Evolutionary conservation across 768 basidiomycete species (phyloP).

Genomic region (Fibroporia radiculosa): DNA sequence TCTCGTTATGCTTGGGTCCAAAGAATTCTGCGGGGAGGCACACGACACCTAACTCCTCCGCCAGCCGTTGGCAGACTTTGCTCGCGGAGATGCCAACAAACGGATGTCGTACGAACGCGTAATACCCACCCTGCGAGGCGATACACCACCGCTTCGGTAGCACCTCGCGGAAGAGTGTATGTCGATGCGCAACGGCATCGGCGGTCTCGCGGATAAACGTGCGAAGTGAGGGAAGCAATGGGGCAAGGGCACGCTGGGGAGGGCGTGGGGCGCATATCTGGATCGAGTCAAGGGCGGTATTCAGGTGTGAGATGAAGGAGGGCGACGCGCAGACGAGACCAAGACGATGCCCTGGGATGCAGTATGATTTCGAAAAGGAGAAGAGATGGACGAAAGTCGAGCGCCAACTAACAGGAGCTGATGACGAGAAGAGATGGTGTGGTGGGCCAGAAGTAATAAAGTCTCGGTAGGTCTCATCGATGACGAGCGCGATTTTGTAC

Average conservation of each 20-base stretch:
- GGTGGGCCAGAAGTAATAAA: constrained; percentile 47
- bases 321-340: constrained; percentile 64
- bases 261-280: constrained; percentile 76
- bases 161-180: constrained; percentile 42
- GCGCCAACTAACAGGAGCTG: constrained; percentile 42
- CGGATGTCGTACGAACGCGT: constrained; percentile 69
- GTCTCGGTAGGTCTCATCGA: constrained; percentile 91
- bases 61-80: constrained; percentile 53
- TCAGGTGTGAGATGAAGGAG: constrained; percentile 39
- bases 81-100: constrained; percentile 38
- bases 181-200: constrained; percentile 41
- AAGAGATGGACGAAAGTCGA: constrained; percentile 58
- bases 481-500: constrained; percentile 51
- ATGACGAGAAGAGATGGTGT: constrained; percentile 44
- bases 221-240: constrained; percentile 45
- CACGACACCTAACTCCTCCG: constrained; percentile 54
- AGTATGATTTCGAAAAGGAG: constrained; percentile 78
- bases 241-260: constrained; percentile 57
- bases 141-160: constrained; percentile 54
- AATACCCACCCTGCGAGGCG: constrained; percentile 65
- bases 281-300: constrained; percentile 66
- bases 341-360: constrained; percentile 76
- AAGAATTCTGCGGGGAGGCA: constrained; percentile 65
- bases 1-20: constrained; percentile 18
- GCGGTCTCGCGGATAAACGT: constrained; percentile 45